Conservation (phyloP, 495 filamentous ascomycete genomes). For the Parathielavia appendiculata region DNA sequence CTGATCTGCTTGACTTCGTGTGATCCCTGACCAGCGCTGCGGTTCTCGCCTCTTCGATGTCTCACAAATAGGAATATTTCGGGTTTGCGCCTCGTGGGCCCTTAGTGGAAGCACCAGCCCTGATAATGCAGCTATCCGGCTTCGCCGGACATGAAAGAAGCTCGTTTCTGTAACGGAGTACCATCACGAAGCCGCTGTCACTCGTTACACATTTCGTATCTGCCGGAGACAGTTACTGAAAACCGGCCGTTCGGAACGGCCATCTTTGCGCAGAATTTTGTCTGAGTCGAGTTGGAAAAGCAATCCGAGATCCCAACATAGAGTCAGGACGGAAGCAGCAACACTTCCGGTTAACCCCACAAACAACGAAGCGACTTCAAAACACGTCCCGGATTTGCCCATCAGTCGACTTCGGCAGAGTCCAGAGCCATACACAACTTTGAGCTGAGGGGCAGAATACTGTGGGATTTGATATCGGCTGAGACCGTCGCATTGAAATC, state of each 20-base stretch:
- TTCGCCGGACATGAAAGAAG: constrained; percentile 14
- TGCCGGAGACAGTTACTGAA: neutral
- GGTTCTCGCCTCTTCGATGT: constrained; percentile 1
- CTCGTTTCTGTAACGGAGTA: constrained; percentile 7
- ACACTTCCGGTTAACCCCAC: neutral
- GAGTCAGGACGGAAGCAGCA: neutral
- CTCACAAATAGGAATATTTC: constrained; percentile 1
- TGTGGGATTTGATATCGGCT: no score
- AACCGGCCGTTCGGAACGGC: neutral
- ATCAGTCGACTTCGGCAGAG: no score
- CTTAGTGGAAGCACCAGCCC: constrained; percentile 15
- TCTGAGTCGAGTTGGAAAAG: neutral
- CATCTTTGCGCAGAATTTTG: neutral
- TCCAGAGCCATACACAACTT: no score
- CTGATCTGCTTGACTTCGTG: constrained; percentile 1
- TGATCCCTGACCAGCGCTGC: neutral
- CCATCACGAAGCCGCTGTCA: constrained; percentile 17
- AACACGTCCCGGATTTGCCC: no score
- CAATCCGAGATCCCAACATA: neutral
- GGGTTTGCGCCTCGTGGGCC: neutral
- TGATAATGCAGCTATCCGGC: constrained; percentile 26
- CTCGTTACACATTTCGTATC: constrained; percentile 33
- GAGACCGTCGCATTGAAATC: no score
- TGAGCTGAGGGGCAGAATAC: no score
- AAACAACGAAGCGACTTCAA: neutral